These are phyloP conservation scores for Hypomontagnella submonticulosa DNA, from an alignment of 495 filamentous ascomycete species.

Conservation along the genomic window DNA sequence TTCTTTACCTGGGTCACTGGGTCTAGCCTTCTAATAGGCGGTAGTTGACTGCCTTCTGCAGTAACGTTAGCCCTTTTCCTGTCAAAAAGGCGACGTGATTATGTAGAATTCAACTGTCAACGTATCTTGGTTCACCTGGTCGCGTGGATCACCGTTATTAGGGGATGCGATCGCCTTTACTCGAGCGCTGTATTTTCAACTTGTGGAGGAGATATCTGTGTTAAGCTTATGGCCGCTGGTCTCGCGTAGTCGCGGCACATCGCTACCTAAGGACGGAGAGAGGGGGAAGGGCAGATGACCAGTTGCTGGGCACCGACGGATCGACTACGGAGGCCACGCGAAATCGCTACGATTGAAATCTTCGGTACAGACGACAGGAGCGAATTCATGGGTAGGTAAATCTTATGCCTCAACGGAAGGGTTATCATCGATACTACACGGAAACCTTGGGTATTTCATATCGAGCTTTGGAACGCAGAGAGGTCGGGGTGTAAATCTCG, in stretches of 20 bases:
- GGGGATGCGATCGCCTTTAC: conserved; percentile 72
- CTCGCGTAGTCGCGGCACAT: conserved; percentile 68
- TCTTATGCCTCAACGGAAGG: conserved; percentile 52
- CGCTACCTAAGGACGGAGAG: too few relatives aligned
- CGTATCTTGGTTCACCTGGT: conserved; percentile 62
- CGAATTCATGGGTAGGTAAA: conserved; percentile 66
- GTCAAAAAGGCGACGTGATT: conserved; percentile 65
- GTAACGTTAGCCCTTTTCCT: conserved; percentile 71
- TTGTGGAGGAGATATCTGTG: conserved; percentile 67
- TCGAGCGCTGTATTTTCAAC: conserved; percentile 62
- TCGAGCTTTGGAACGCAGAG: background rate
- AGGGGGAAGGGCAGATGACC: conserved; percentile 59
- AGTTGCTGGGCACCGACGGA: conserved; percentile 56
- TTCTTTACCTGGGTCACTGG: too few relatives aligned
- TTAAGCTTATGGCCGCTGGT: conserved; percentile 71
- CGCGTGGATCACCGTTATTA: conserved; percentile 70
- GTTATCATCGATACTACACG: conserved; percentile 18
- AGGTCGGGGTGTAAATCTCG: background rate
- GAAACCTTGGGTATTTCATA: background rate
- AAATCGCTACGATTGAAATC: conserved; percentile 71
- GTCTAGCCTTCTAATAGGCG: conserved; percentile 13
- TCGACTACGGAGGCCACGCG: conserved; percentile 68
- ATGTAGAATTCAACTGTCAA: conserved; percentile 70
- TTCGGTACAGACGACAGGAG: conserved; percentile 68
- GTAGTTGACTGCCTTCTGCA: conserved; percentile 57